Base-by-base conservation (phyloP, 139 green algal species). In the Coelastrella sp. region DNA sequence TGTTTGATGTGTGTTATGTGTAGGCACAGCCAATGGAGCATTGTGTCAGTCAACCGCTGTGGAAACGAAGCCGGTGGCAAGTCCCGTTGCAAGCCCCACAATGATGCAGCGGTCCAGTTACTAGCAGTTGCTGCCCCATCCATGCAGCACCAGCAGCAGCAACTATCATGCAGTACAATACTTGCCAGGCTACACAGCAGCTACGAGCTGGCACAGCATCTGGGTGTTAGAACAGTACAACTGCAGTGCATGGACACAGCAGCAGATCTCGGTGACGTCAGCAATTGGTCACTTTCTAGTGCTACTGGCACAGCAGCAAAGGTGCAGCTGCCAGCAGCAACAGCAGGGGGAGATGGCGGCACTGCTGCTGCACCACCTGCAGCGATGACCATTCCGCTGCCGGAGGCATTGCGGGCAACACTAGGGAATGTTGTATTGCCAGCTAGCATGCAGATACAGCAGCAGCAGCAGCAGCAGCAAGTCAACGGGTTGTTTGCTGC, bases 1-100 rank as follows among this genome's bases (percentile, higher is more conserved):
- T n/a, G n/a, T n/a, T n/a, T n/a, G n/a, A n/a, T n/a, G n/a, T n/a
- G n/a, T n/a, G n/a, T n/a, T n/a, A n/a, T n/a, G 74, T 83, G 56
- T 64, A 73, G 82, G 14, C 20, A 68, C 64, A 19, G 60, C 54
- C 58, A 59, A 22, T 78, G 58, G 16, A 32, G 22, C 4, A 47
- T 87, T 56, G n/a, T 78, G 64, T 32, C 32, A 20, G 64, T 87
- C 14, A 64, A 87, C 32, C 82, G 82, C 64, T 87, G 82, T 71
- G 64, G 14, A 58, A 87, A 87, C 64, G 82, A 87, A n/a, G 82
- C 82, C 47, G 82, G 82, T 19, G 32, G 19, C 64, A 77, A 71
- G 32, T 78, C 82, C 14, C 82, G 82, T 22, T 87, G 82, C 82
- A 87, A 20, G 65, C 4, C 5, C 0, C 82, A 87, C 65, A 16